Conservation (phyloP, 352 stramenopile species). For the Pythium coloratum region DNA sequence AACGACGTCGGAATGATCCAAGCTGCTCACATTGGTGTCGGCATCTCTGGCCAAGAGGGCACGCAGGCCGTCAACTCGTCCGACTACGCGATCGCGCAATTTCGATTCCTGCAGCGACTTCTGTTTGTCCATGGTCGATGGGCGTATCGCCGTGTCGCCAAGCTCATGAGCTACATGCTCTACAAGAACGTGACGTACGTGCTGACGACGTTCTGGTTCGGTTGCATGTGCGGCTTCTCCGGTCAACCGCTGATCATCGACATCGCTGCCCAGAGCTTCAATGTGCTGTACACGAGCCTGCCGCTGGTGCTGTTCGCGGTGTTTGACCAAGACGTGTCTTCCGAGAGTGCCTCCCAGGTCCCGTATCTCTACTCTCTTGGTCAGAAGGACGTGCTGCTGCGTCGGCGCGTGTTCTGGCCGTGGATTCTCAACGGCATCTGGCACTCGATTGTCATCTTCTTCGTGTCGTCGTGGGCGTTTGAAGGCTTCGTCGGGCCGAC, state of each 20-base stretch:
- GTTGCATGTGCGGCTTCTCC: slow-evolving; percentile 77
- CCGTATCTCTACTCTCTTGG: slow-evolving; percentile 68
- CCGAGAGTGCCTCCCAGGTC: slow-evolving; percentile 60
- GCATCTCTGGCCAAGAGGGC: slow-evolving; percentile 92
- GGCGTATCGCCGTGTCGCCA: slow-evolving; percentile 91
- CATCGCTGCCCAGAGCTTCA: slow-evolving; percentile 79
- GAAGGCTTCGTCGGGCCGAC: slow-evolving; percentile 31
- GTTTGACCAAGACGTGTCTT: slow-evolving; percentile 77
- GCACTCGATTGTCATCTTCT: slow-evolving; percentile 83
- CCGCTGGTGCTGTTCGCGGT: slow-evolving; percentile 78
- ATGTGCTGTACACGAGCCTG: slow-evolving; percentile 79
- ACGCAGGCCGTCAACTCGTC: slow-evolving; percentile 92
- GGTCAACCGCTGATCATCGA: slow-evolving; percentile 79
- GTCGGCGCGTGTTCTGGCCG: slow-evolving; percentile 71
- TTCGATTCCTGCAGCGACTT: slow-evolving; percentile 91
- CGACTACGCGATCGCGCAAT: slow-evolving; percentile 94
- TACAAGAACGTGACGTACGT: slow-evolving; percentile 94
- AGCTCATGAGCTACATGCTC: slow-evolving; percentile 94
- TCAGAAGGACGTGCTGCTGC: slow-evolving; percentile 64
- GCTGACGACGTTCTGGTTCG: slow-evolving; percentile 84
- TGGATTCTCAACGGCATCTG: slow-evolving; percentile 84
- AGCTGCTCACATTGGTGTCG: slow-evolving; percentile 89
- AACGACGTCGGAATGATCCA: slow-evolving; percentile 98
- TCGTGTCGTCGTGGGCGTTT: slow-evolving; percentile 69
- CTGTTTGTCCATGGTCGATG: slow-evolving; percentile 92